Base-by-base conservation (phyloP, 2,329 filamentous ascomycete genomes). In the Lachnellula cervina region DNA sequence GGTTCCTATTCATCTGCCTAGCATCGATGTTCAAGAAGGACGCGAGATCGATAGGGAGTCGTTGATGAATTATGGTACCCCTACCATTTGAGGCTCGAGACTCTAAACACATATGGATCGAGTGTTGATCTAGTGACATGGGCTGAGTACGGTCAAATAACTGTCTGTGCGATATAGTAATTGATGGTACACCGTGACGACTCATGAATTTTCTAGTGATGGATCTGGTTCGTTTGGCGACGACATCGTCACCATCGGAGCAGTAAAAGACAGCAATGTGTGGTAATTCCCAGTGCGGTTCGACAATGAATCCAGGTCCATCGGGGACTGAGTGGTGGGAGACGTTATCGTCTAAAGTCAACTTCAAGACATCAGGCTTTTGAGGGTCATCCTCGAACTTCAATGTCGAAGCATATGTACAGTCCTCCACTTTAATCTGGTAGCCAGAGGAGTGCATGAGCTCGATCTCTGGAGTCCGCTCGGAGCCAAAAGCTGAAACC, bases 1-100 rank as follows among this genome's bases (percentile, higher is more conserved):
- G 65, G 59, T 80, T 79, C 56, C 77, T 72, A 63, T 80, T 80
- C 73, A 80, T 76, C 66, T 80, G 78, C 49, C 77, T 71, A 28
- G 76, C 73, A 61, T 80, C 77, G 56, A 80, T 75, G 56, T 77
- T 77, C 54, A 76, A 68, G 60, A 80, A 80, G 11, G 76, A 77
- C 2, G 66, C 64, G 17, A 79, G 65, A 59, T 80, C 77, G 52
- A 80, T 76, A 6, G 78, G 77, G 16, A 79, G 65, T 40, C 76
- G 71, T 52, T 72, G 70, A 51, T 75, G 70, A 21, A 72, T 66
- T 17, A 70, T 67, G 28, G 62, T 69, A 21, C 68, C 66, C 55
- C 69, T 64, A 19, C 64, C 65, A 44, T 69, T 69, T 2, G 70
- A 56, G 46, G 74, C 73, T 56, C 71, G 63, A 23, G 67, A 68